Conservation (phyloP, 176 grass and related monocot genomes). For the Oryza meridionalis region DNA sequence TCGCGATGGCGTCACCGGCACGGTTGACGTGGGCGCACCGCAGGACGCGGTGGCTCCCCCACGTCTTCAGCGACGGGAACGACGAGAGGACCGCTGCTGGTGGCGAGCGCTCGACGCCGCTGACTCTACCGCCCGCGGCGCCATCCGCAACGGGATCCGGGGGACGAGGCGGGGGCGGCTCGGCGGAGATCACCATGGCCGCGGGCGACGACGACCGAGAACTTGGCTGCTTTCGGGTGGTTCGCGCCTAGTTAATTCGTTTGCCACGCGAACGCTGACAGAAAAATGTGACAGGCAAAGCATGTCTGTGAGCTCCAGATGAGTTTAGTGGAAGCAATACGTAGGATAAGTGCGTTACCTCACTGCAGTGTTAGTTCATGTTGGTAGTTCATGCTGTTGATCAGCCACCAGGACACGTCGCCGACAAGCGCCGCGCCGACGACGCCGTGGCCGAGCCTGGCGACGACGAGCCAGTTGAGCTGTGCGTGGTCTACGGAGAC, state of each 20-base stretch:
- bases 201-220: conserved; percentile 59
- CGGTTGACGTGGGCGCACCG: too few species aligned
- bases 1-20: too few species aligned
- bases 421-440: conserved; percentile 49
- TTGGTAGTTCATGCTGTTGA: conserved; percentile 77
- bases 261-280: conserved; percentile 69
- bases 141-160: too few species aligned
- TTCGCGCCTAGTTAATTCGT: conserved; percentile 74
- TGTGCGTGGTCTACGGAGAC: too few species aligned
- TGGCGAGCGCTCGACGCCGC: too few species aligned
- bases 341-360: conserved; percentile 35
- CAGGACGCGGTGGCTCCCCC: too few species aligned
- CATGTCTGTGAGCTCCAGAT: neutral
- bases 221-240: conserved; percentile 64
- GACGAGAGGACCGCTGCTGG: too few species aligned
- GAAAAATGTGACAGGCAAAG: neutral
- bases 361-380: conserved; percentile 70
- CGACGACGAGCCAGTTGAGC: conserved; percentile 59
- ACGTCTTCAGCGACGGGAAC: too few species aligned
- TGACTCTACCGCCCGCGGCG: too few species aligned
- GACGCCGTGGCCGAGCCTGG: conserved; percentile 48
- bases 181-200: too few species aligned
- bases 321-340: neutral
- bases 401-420: conserved; percentile 67
- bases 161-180: too few species aligned